These are phyloP conservation scores for Thozetella sp. DNA, from an alignment of 495 filamentous ascomycete genomes.

Conservation along the genomic window DNA sequence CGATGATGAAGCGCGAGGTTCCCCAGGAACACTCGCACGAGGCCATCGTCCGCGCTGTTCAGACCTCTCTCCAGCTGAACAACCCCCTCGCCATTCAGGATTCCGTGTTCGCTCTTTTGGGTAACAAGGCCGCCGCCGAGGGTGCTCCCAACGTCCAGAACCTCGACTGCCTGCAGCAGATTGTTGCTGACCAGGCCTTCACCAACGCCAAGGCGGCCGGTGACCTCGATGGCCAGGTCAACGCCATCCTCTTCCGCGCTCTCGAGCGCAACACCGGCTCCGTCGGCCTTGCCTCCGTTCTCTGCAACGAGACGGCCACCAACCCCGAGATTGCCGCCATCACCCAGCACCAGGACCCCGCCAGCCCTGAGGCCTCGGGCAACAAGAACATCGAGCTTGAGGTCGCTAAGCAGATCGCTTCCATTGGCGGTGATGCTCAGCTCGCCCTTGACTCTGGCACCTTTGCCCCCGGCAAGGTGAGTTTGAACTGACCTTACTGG, in stretches of 20 bases:
- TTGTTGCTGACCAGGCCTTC: slow-evolving; percentile 69
- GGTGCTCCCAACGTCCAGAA: slow-evolving; percentile 61
- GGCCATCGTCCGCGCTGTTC: slow-evolving; percentile 46
- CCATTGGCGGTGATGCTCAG: slow-evolving; percentile 59
- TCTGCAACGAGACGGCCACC: slow-evolving; percentile 60
- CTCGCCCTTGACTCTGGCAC: slow-evolving; percentile 57
- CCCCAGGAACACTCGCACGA: slow-evolving; percentile 68
- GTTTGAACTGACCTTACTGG: too few relatives aligned
- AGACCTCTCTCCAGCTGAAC: slow-evolving; percentile 50
- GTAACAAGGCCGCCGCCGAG: slow-evolving; percentile 56
- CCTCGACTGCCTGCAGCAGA: slow-evolving; percentile 67
- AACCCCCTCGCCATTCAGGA: slow-evolving; percentile 63
- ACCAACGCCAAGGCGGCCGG: slow-evolving; percentile 67
- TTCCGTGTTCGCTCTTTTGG: slow-evolving; percentile 65
- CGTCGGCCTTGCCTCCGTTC: slow-evolving; percentile 54
- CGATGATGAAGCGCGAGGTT: slow-evolving; percentile 51
- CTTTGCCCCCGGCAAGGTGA: slow-evolving; percentile 58
- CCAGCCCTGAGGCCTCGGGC: slow-evolving; percentile 46
- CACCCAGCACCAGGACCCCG: slow-evolving; percentile 67
- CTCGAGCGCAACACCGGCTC: slow-evolving; percentile 64
- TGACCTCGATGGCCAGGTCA: slow-evolving; percentile 56
- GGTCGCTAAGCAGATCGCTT: slow-evolving; percentile 54
- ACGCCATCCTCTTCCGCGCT: slow-evolving; percentile 62
- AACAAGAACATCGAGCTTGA: slow-evolving; percentile 59
- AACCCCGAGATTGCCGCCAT: slow-evolving; percentile 71